Evolutionary conservation across 139 green algal genomes (phyloP).

Genomic region (Tetraselmis striata): DNA sequence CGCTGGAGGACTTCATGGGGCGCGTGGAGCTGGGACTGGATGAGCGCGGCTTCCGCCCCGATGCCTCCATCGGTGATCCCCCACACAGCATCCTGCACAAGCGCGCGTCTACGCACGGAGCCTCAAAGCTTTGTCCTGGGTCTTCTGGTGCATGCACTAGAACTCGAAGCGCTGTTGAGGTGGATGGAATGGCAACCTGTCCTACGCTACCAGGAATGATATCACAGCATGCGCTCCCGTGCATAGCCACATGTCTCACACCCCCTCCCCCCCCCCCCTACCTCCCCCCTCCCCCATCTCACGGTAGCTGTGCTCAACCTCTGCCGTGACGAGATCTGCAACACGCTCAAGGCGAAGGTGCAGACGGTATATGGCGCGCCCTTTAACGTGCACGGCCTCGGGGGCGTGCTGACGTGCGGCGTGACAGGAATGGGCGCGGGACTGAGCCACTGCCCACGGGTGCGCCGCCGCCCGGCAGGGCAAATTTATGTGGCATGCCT

Average conservation of each 20-base stretch:
- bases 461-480: neutral
- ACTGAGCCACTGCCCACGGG: slow-evolving; percentile 42
- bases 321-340: slow-evolving; percentile 82
- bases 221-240: no score
- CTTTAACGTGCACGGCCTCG: slow-evolving; percentile 78
- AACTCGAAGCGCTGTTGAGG: no score
- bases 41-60: neutral
- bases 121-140: no score
- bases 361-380: slow-evolving; percentile 64
- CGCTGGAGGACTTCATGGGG: neutral
- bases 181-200: no score
- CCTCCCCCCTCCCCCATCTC: neutral
- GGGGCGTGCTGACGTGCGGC: slow-evolving; percentile 70
- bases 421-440: slow-evolving; percentile 61
- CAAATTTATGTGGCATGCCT: no score
- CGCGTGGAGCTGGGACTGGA: neutral
- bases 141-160: no score
- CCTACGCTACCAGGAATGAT: no score
- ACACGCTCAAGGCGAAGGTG: slow-evolving; percentile 63
- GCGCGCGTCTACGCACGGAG: no score
- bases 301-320: slow-evolving; percentile 55
- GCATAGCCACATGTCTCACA: no score
- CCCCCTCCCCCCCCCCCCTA: neutral
- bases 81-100: no score
- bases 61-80: neutral